Base-by-base conservation (phyloP, 805 yeast genomes). In the Lipomyces oligophaga region DNA sequence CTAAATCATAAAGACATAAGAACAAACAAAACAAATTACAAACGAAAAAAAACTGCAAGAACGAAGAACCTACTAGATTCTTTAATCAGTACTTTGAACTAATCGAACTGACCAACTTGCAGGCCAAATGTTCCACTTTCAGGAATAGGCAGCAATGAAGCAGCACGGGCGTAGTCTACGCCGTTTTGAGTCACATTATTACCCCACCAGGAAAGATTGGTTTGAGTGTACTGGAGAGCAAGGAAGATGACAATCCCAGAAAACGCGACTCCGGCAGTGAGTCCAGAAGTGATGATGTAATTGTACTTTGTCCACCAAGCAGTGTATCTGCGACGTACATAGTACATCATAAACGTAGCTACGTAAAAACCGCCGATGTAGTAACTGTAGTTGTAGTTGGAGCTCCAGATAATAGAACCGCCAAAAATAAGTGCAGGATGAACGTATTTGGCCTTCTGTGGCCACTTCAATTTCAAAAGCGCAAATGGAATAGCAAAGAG, bases 251-350 rank as follows among this genome's bases (percentile, higher is more conserved):
- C 46, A 41, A 82, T 65, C 1, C 83, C 75, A 24, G 82, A 73
- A 52, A 79, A 70, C 0, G 85, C 85, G 16, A 81, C 73, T 1
- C 85, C 85, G 4, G 82, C 75, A 32, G 81, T 81, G 15, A 82
- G 65, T 1, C 79, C 87, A 21, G 83, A 79, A 16, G 84, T 74
- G 37, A 82, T 65, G 4, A 80, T 74, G 61, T 79, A 81, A 61
- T 80, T 81, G 63, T 82, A 82, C 63, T 81, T 81, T 31, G 80
- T 79, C 88, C 88, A 82, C 88, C 87, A 82, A 37, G 71, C 67
- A 38, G 74, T 67, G 66, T 77, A 79, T 49, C 70, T 68, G 39
- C 75, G 70, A 50, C 77, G 78, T 43, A 82, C 63, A 57, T 71
- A 69, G 64, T 71, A 78, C 67, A 78, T 79, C 67, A 80, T 81